A percentile compares a stretch with the other conserved stretches of the same genome.
Conservation (phyloP, 345 rosid species). For the Noccaea bulbosa region DNA sequence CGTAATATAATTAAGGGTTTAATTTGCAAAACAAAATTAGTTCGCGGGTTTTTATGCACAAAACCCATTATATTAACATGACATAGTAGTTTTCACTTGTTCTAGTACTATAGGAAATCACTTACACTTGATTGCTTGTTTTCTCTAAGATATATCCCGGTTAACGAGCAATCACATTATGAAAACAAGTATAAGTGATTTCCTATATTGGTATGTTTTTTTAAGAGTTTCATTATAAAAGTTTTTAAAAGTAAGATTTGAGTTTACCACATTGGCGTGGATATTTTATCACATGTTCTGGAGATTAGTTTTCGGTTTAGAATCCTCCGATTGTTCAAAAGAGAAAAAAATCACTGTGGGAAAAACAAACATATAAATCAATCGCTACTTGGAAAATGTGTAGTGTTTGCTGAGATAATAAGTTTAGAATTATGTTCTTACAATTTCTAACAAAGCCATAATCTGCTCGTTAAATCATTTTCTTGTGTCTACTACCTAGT, state of each 20-base stretch:
- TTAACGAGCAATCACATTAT: too few species aligned
- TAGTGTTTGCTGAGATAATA: conserved; percentile 12
- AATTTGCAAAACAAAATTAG: too few species aligned
- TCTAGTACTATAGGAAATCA: too few species aligned
- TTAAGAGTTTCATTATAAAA: background rate
- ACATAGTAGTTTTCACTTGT: too few species aligned
- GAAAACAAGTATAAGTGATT: background rate
- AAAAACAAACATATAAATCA: conserved; percentile 10
- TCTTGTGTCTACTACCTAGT: background rate
- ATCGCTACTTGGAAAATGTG: conserved; percentile 4
- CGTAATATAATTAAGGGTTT: too few species aligned
- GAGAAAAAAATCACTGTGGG: background rate
- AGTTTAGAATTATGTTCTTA: background rate
- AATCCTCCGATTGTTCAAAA: background rate
- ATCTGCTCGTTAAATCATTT: conserved; percentile 1
- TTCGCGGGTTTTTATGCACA: too few species aligned
- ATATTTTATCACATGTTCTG: background rate
- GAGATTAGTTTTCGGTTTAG: background rate
- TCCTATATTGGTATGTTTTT: background rate
- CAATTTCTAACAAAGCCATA: background rate
- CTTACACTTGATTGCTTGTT: too few species aligned
- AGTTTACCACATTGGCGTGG: too few species aligned
- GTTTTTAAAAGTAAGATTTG: too few species aligned
- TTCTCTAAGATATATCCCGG: too few species aligned
- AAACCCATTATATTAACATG: too few species aligned